Conservation (phyloP, 768 basidiomycete species). For the Kondoa subrosea region DNA sequence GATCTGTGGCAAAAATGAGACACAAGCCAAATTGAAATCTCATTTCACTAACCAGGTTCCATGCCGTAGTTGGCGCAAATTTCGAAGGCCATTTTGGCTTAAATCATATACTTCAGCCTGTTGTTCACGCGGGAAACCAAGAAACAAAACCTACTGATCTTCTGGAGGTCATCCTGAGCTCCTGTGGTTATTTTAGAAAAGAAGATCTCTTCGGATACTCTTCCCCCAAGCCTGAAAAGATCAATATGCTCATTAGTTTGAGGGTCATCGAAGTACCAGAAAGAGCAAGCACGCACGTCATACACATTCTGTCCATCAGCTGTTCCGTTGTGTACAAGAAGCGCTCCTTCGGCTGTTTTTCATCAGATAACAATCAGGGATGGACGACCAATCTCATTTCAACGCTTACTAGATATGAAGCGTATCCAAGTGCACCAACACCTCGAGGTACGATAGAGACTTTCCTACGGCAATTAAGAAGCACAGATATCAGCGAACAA, state of each 20-base stretch:
- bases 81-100: conserved; percentile 92
- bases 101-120: too few relatives aligned
- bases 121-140: too few relatives aligned
- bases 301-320: conserved; percentile 86
- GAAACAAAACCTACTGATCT: too few relatives aligned
- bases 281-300: too few relatives aligned
- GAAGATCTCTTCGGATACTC: conserved; percentile 96
- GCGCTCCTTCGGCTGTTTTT: conserved; percentile 72
- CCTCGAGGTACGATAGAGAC: conserved; percentile 90
- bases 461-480: conserved; percentile 67
- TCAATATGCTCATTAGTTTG: too few relatives aligned
- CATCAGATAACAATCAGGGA: not conserved
- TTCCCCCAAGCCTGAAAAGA: too few relatives aligned
- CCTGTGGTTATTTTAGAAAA: conserved; percentile 89
- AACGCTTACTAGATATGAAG: not conserved
- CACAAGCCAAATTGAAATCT: too few relatives aligned
- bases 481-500: not conserved
- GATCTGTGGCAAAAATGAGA: too few relatives aligned
- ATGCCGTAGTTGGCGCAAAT: conserved; percentile 25
- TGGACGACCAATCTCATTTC: not conserved
- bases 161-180: conserved; percentile 93
- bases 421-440: conserved; percentile 46
- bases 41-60: too few relatives aligned
- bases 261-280: too few relatives aligned
- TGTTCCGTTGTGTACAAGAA: conserved; percentile 91